Base-by-base conservation (phyloP, 2,329 filamentous ascomycete genomes). In the Penicillium olsonii region DNA sequence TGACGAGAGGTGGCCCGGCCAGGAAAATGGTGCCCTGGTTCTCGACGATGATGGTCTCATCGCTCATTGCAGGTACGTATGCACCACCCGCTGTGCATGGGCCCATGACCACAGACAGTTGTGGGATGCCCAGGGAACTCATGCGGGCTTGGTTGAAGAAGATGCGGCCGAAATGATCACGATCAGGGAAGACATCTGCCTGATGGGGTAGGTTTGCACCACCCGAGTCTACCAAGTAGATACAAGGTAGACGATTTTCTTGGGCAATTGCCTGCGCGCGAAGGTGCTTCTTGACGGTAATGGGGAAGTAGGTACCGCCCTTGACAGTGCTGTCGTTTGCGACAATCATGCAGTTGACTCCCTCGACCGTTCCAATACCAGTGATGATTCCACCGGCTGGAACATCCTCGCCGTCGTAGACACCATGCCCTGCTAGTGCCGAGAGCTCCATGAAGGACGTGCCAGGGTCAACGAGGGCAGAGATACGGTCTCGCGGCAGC, bases 111-210 rank as follows among this genome's bases (percentile, higher is more conserved):
- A 96, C 90, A 9, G 90, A 87, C 60, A 99, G 88, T 67, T 97
- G 92, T 1, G 92, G 92, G 54, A 97, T 95, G 4, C 91, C 90
- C 59, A 86, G 75, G 2, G 87, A 82, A 60, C 88, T 94, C 91
- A 97, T 96, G 64, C 90, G 81, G 2, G 94, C 92, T 73, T 99
- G 92, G 75, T 99, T 96, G 79, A 88, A 99, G 78, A 99, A 99
- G 68, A 97, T 96, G 58, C 92, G 89, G 29, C 92, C 91, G 67
- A 99, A 97, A 71, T 97, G 92, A 46, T 96, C 90, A 57, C 86
- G 82, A 70, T 97, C 92, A 1, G 92, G 94, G 70, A 99, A 97
- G 49, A 97, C 92, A 67, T 96, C 90, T 31, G 92, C 87, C 74
- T 99, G 92, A 65, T 96, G 88, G 12, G 92, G 94, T 15, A 99